Evolutionary conservation across 176 grass and related monocot species (phyloP).

Genomic region (Poa pratensis): DNA sequence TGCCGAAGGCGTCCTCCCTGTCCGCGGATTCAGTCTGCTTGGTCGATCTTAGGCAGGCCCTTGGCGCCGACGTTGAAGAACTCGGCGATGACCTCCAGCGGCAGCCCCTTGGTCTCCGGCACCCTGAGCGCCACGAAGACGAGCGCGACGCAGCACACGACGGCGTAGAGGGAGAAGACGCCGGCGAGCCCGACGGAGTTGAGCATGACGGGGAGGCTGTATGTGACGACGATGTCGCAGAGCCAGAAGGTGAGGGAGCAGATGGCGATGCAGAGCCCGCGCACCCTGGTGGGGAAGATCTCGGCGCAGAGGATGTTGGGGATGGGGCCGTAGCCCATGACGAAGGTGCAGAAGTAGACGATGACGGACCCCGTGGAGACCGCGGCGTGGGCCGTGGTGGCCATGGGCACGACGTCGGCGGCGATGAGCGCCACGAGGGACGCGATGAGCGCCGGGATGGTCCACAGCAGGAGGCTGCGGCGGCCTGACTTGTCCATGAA

Average conservation of each 20-base stretch:
- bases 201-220: too few species aligned
- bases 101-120: conserved; percentile 87
- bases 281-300: conserved; percentile 84
- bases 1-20: too few species aligned
- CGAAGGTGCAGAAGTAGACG: conserved; percentile 83
- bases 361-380: conserved; percentile 69
- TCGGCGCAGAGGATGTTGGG: conserved; percentile 86
- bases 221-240: conserved; percentile 72
- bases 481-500: conserved; percentile 89
- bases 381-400: conserved; percentile 59
- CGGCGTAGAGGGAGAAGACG: conserved; percentile 69
- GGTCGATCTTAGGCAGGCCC: conserved; percentile 29
- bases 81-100: conserved; percentile 83
- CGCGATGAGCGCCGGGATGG: conserved; percentile 64
- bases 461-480: conserved; percentile 76
- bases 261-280: conserved; percentile 84
- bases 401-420: conserved; percentile 52
- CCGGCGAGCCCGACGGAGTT: too few species aligned
- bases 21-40: background rate
- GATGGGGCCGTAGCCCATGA: conserved; percentile 89
- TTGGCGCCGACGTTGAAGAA: conserved; percentile 77
- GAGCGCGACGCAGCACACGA: conserved; percentile 67
- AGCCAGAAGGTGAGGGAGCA: conserved; percentile 90
- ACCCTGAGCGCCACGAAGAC: conserved; percentile 69
- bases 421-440: conserved; percentile 60